Evolutionary conservation across 768 basidiomycete genomes (phyloP).

Genomic region (Daedalea quercina): DNA sequence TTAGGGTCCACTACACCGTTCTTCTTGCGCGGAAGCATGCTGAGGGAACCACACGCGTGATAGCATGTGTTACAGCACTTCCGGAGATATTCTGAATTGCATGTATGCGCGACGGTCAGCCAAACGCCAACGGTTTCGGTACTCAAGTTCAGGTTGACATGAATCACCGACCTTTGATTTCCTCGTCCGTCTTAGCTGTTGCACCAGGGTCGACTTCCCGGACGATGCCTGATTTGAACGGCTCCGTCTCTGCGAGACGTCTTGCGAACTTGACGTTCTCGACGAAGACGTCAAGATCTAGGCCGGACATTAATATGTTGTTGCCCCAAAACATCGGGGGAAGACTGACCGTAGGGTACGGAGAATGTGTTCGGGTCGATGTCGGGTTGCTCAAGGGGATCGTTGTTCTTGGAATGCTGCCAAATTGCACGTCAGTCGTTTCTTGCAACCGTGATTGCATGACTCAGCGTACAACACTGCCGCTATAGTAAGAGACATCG

Average conservation of each 20-base stretch:
- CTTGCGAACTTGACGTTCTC: slow-evolving; percentile 21
- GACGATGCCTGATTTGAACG: slow-evolving; percentile 7
- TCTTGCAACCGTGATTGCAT: neutral
- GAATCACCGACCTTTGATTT: neutral
- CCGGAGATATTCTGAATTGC: slow-evolving; percentile 1
- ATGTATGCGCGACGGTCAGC: neutral
- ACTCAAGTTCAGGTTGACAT: neutral
- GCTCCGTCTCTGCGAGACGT: slow-evolving; percentile 9
- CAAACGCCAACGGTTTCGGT: neutral
- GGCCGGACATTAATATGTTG: neutral
- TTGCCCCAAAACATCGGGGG: neutral
- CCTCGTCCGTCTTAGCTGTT: neutral
- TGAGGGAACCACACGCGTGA: slow-evolving; percentile 29
- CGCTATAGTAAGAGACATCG: slow-evolving; percentile 6
- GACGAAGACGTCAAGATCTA: slow-evolving; percentile 20
- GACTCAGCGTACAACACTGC: slow-evolving; percentile 25
- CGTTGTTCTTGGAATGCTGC: slow-evolving; percentile 16
- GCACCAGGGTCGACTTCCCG: neutral
- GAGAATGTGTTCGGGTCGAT: slow-evolving; percentile 25
- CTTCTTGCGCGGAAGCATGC: slow-evolving; percentile 32
- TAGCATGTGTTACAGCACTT: neutral
- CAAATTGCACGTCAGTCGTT: neutral
- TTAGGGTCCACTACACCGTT: slow-evolving; percentile 32
- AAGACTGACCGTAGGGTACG: slow-evolving; percentile 9
- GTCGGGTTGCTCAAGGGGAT: slow-evolving; percentile 17